Evolutionary conservation across 768 basidiomycete genomes (phyloP).

Genomic region (Russula compacta): DNA sequence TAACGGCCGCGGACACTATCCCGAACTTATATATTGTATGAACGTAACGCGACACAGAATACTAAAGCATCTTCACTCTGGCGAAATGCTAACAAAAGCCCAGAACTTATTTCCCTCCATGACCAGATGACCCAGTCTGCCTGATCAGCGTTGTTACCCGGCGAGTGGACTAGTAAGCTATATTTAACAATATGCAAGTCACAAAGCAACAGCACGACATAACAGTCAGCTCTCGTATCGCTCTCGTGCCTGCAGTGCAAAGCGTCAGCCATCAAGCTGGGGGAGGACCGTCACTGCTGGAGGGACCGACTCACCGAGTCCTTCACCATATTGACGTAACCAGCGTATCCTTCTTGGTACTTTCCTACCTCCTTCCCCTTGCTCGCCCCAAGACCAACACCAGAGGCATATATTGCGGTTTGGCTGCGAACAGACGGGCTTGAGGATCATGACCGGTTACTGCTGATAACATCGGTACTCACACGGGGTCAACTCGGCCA

Average conservation of each 20-base stretch:
- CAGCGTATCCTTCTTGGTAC: slow-evolving; percentile 56
- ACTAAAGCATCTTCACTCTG: not conserved
- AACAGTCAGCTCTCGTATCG: slow-evolving; percentile 18
- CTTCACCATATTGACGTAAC: slow-evolving; percentile 65
- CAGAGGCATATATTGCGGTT: slow-evolving; percentile 79
- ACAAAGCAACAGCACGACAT: not conserved
- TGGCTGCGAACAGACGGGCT: slow-evolving; percentile 36
- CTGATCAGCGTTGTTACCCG: not conserved
- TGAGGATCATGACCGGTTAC: not conserved
- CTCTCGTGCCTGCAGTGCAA: slow-evolving; percentile 20
- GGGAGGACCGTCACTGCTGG: not conserved
- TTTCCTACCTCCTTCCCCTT: slow-evolving; percentile 79
- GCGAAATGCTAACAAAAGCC: not conserved
- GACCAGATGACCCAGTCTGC: not conserved
- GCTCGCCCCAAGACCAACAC: slow-evolving; percentile 87
- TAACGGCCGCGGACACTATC: not conserved
- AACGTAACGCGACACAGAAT: not conserved
- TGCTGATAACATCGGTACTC: slow-evolving; percentile 24
- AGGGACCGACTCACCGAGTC: slow-evolving; percentile 44
- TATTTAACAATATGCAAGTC: slow-evolving; percentile 4
- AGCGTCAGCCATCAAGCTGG: not conserved
- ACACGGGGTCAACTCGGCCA: slow-evolving; percentile 86
- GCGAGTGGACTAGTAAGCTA: slow-evolving; percentile 3
- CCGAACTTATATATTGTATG: not conserved
- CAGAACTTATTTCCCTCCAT: not conserved